phyloP scores from a whole-genome alignment of 305 asterid genomes.

The Striga hermonthica region DNA sequence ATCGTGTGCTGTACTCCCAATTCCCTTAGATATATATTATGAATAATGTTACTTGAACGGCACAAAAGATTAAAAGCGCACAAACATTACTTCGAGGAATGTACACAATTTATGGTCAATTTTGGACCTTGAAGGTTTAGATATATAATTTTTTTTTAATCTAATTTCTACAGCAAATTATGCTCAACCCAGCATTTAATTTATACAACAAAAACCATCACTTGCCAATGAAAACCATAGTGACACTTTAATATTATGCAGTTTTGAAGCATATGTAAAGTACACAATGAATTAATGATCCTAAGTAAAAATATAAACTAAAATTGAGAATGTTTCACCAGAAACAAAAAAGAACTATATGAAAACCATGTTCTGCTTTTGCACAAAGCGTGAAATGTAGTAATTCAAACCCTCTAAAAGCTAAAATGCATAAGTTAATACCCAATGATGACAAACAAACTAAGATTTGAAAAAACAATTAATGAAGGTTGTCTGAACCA shows the following conservation, averaged over 20 bases:
- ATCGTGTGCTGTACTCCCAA: neutral
- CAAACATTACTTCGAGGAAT: neutral
- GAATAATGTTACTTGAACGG: neutral
- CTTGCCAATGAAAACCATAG: constrained; percentile 10
- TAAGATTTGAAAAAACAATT: constrained; percentile 14
- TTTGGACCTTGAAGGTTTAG: neutral
- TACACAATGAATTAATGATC: neutral
- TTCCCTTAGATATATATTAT: constrained; percentile 10
- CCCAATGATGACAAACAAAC: constrained; percentile 21
- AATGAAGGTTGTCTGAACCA: constrained; percentile 25
- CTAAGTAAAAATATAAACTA: neutral
- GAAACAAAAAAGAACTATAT: constrained; percentile 22
- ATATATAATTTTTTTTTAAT: neutral
- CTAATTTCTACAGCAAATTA: constrained; percentile 10
- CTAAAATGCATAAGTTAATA: constrained; percentile 27
- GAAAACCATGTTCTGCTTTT: constrained; percentile 19
- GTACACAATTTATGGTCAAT: neutral
- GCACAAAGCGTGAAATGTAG: constrained; percentile 16
- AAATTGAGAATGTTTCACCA: neutral
- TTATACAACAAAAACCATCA: constrained; percentile 8
- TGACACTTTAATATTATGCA: constrained; percentile 4
- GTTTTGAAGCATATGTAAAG: neutral
- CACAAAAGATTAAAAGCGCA: neutral
- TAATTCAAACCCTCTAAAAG: constrained; percentile 16
- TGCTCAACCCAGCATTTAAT: constrained; percentile 4